Evolutionary conservation across 2,329 filamentous ascomycete genomes (phyloP).

Genomic region (Exophiala xenobiotica): DNA sequence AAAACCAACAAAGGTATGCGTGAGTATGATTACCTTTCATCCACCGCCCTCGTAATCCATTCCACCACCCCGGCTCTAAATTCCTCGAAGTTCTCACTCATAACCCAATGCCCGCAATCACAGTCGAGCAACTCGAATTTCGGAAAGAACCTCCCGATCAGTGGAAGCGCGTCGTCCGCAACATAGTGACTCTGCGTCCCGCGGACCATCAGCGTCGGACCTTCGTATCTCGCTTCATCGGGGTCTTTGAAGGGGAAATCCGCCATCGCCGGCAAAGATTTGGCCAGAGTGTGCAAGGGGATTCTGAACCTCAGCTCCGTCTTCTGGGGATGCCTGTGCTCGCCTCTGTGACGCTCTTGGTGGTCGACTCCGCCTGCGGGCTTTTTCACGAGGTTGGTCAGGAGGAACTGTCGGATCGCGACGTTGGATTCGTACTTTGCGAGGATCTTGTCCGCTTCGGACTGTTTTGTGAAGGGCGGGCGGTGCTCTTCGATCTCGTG

Average conservation of each 20-base stretch:
- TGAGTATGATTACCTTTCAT: conserved; percentile 18
- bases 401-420: conserved; percentile 82
- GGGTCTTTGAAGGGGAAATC: conserved; percentile 86
- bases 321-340: conserved; percentile 38
- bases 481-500: conserved; percentile 64
- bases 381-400: conserved; percentile 67
- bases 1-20: too few relatives aligned
- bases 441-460: conserved; percentile 27
- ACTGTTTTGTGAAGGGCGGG: conserved; percentile 21
- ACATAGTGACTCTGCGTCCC: conserved; percentile 44
- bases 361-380: conserved; percentile 17
- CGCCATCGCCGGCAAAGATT: conserved; percentile 70
- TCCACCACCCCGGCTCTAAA: conserved; percentile 39
- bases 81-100: conserved; percentile 46
- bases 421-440: conserved; percentile 52
- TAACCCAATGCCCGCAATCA: conserved; percentile 47
- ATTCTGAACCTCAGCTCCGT: conserved; percentile 71
- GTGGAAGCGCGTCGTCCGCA: conserved; percentile 40
- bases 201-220: conserved; percentile 73
- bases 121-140: conserved; percentile 41
- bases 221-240: conserved; percentile 65
- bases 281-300: conserved; percentile 69
- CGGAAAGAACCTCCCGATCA: conserved; percentile 45
- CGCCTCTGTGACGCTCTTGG: conserved; percentile 44
- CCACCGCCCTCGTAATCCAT: conserved; percentile 27